Evolutionary conservation across 129 eudicot species (phyloP), one percentile per base, ranked within the genome.

Genomic region (Artemisia argyi): DNA sequence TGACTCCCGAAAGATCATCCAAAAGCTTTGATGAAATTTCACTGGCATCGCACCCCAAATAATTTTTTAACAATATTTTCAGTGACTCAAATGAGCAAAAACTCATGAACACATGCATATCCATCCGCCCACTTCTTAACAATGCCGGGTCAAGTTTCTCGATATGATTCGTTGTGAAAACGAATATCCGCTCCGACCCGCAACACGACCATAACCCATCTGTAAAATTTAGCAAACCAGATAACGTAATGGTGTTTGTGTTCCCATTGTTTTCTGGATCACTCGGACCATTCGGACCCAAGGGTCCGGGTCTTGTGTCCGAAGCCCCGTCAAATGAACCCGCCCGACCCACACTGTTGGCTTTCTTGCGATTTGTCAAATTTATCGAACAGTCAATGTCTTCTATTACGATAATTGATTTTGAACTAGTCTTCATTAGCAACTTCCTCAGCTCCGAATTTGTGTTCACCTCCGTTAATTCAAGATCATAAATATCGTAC

Each of bases 121-220:
- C 99, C 99, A 94, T 94, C 19, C 99, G 76, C 12, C 99, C 99
- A 30, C 93, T 78, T 61, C 99, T 81, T 67, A 94, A 58, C 94
- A 94, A 76, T 73, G 99, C 99, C 67, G 97, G 91, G 77, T 94
- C 99, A 52, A 94, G 96, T 51, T 83, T 90, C 88, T 90, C 99
- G 20, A 88, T 79, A 62, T 94, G 97, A 49, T 94, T 94, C 55
- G 99, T 94, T 11, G 99, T 94, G 65, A 94, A 94, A 42, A 94
- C 99, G 58, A 94, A 94, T 19, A 94, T 94, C 80, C 94, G 80
- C 78, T 94, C 99, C 52, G 94, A 86, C 22, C 97, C 99, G 44
- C 97, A 94, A 52, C 97, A 90, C 1, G 99, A 94, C 97, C 97
- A 94, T 58, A 94, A 78, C 69, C 99, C 99, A 68, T 94, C 99